Percentiles rank a stretch among this genome's conserved stretches.
phyloP scores from a whole-genome alignment of 2,329 filamentous ascomycete species.

The Monilinia fructicola region DNA sequence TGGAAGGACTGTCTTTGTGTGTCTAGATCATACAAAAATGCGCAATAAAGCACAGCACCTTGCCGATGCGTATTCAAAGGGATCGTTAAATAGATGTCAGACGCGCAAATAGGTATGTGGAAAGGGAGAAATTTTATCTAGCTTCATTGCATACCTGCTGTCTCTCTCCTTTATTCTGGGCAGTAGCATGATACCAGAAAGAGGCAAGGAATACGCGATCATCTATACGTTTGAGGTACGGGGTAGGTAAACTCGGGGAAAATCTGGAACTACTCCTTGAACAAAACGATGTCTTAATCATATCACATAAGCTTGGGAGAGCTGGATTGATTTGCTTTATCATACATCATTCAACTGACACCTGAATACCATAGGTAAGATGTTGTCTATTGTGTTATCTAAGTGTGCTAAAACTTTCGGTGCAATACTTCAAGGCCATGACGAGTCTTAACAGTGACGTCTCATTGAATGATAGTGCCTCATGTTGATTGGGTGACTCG shows the following conservation, averaged over 20 bases:
- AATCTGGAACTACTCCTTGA: background rate
- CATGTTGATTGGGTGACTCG: slow-evolving; percentile 1
- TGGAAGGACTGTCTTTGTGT: background rate
- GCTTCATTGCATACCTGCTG: background rate
- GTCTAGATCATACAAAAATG: background rate
- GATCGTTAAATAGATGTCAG: background rate
- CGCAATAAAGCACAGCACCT: background rate
- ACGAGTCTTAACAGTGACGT: background rate
- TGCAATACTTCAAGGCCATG: background rate
- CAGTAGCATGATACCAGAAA: too few species aligned
- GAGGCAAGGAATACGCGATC: background rate
- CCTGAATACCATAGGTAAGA: background rate
- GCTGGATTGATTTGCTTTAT: background rate
- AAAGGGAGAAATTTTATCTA: background rate
- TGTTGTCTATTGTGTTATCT: background rate
- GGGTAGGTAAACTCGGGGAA: background rate
- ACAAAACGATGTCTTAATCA: background rate
- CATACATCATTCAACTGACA: too few species aligned
- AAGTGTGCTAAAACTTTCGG: background rate
- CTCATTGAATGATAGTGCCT: background rate
- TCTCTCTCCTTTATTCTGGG: background rate
- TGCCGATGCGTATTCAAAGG: background rate
- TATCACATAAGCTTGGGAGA: background rate
- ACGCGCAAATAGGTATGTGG: background rate
- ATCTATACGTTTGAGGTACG: background rate